These are phyloP conservation scores for Naegleria gruberi DNA, from an alignment of 208 protist genomes.

Conservation along the genomic window DNA sequence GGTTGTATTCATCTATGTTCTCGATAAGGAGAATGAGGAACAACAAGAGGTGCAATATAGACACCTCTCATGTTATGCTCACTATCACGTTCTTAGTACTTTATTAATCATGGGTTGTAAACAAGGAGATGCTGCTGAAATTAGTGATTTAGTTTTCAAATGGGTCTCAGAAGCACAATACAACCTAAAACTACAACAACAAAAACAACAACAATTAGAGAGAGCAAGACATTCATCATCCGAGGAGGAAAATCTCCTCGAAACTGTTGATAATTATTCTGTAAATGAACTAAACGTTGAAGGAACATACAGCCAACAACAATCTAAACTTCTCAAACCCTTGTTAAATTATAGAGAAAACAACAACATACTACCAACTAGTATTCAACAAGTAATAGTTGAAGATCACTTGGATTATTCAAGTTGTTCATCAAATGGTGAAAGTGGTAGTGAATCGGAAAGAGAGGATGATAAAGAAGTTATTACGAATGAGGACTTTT, in stretches of 20 bases:
- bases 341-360: too few species aligned
- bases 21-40: not conserved
- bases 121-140: not conserved
- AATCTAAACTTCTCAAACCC: too few species aligned
- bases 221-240: not conserved
- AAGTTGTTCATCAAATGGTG: not conserved
- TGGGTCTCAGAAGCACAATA: not conserved
- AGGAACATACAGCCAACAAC: not conserved
- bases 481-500: not conserved
- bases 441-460: not conserved
- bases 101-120: slow-evolving; percentile 1
- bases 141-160: not conserved
- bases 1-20: not conserved
- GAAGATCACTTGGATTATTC: not conserved
- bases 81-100: not conserved
- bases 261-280: not conserved
- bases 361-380: too few species aligned
- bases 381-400: too few species aligned
- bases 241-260: not conserved
- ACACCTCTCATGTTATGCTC: not conserved
- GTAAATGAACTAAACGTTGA: not conserved
- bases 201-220: not conserved
- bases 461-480: not conserved
- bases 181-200: not conserved
- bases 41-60: not conserved